Evolutionary conservation across 164 flowering plant genomes (phyloP).

Genomic region (Berberis vulgaris): DNA sequence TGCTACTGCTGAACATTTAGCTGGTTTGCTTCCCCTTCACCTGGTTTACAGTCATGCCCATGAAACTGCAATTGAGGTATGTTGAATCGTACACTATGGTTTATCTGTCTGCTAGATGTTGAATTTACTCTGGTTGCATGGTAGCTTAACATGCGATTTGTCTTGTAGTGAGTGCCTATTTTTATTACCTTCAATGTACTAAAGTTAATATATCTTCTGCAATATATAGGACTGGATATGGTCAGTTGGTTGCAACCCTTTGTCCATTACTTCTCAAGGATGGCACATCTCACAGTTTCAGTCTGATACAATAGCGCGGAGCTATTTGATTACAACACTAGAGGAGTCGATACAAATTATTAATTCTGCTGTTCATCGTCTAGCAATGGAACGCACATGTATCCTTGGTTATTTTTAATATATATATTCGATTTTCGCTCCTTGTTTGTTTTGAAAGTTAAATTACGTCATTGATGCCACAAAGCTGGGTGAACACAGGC

Average conservation of each 20-base stretch:
- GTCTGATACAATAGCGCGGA: slow-evolving; percentile 86
- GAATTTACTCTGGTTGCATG: not conserved
- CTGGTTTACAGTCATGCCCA: slow-evolving; percentile 94
- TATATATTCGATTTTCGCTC: no score
- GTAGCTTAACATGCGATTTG: not conserved
- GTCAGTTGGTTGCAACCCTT: slow-evolving; percentile 95
- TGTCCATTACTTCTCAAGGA: slow-evolving; percentile 82
- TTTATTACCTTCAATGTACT: no score
- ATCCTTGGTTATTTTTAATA: slow-evolving; percentile 42
- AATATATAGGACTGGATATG: slow-evolving; percentile 83
- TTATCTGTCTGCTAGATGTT: not conserved
- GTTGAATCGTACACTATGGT: not conserved
- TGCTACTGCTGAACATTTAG: slow-evolving; percentile 87
- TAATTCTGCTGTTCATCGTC: slow-evolving; percentile 72
- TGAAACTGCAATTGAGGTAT: slow-evolving; percentile 93
- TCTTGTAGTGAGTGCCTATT: no score
- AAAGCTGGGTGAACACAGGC: not conserved
- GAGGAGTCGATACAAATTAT: slow-evolving; percentile 83
- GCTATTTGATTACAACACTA: slow-evolving; percentile 80
- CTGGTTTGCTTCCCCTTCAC: slow-evolving; percentile 96
- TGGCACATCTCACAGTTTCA: slow-evolving; percentile 84
- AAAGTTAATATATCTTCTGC: slow-evolving; percentile 3
- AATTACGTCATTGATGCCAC: not conserved
- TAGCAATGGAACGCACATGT: slow-evolving; percentile 82
- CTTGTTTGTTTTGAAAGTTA: no score